Conservation (phyloP, 2,329 filamentous ascomycete species). For the Dactylellina haptotyla region DNA sequence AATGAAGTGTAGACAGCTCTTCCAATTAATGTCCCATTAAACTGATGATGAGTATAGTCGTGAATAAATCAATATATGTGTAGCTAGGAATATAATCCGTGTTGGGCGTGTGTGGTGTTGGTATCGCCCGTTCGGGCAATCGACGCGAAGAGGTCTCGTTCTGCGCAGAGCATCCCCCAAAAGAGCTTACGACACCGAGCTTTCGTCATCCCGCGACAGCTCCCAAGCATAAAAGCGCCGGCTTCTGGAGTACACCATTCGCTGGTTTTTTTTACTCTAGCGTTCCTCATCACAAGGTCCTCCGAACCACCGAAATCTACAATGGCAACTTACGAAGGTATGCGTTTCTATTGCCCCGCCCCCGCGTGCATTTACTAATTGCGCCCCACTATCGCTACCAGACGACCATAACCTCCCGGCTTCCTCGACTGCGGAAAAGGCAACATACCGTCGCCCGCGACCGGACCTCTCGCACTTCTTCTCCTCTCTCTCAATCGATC, state of each 20-base stretch:
- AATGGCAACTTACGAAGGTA: slow-evolving; percentile 55
- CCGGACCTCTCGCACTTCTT: slow-evolving; percentile 56
- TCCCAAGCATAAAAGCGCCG: slow-evolving; percentile 23
- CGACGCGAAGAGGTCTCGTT: background rate
- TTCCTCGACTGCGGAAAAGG: slow-evolving; percentile 23
- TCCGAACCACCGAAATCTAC: background rate
- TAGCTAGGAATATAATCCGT: too few relatives aligned
- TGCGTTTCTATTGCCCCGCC: slow-evolving; percentile 21
- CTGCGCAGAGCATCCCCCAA: background rate
- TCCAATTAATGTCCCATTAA: too few relatives aligned
- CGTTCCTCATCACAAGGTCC: too few relatives aligned
- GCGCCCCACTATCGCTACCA: slow-evolving; percentile 12
- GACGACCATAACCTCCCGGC: slow-evolving; percentile 56
- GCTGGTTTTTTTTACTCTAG: background rate
- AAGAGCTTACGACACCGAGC: slow-evolving; percentile 48
- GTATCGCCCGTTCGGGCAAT: slow-evolving; percentile 15
- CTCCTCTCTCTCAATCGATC: slow-evolving; percentile 40
- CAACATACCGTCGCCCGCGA: slow-evolving; percentile 48
- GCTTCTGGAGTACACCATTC: background rate
- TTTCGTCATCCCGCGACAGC: slow-evolving; percentile 50
- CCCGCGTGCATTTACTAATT: slow-evolving; percentile 1
- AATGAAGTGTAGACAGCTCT: too few relatives aligned
- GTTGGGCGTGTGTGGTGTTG: too few relatives aligned
- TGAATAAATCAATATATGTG: too few relatives aligned
- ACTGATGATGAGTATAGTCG: too few relatives aligned